Base-by-base conservation (phyloP, 2,329 filamentous ascomycete species). In the Scedosporium apiospermum region DNA sequence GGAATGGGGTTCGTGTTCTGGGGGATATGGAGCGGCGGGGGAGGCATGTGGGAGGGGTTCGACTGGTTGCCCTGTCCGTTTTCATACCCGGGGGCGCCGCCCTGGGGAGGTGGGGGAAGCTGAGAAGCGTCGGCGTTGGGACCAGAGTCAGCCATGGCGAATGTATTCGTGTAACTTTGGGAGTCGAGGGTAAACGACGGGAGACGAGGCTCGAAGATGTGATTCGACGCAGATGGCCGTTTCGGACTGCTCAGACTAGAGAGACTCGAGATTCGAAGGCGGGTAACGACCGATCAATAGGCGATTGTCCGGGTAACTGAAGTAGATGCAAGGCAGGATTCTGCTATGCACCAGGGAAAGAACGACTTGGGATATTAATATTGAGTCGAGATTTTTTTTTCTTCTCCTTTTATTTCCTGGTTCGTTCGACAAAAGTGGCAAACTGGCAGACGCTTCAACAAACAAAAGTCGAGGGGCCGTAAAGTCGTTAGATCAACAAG, bases 1-100 rank as follows among this genome's bases (percentile, higher is more conserved):
- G 93, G 93, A 71, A 97, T 95, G 57, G 93, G 91, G 72, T 97
- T 97, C 72, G 86, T 97, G 80, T 97, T 98, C 77, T 95, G 91
- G 30, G 93, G 93, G 71, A 98, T 98, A 74, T 96, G 89, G 65
- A 96, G 87, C 68, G 93, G 89, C 65, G 92, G 92, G 63, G 93
- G 93, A 64, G 91, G 89, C 89, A 97, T 93, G 75, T 95, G 89
- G 67, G 84, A 78, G 66, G 86, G 82, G 73, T 87, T 87, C 66
- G 80, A 77, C 77, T 90, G 88, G 68, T 82, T 83, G 72, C 88
- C 88, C 75, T 90, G 88, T 68, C 83, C 82, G 72, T 85, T 86
- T 71, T 93, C 90, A 76, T 89, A 93, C 72, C 89, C 90, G 69
- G 90, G 87, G 67, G 88, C 87, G 71, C 86, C 88, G 30, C 21